Base-by-base conservation (phyloP, 768 basidiomycete genomes). In the Boletus fagicola region DNA sequence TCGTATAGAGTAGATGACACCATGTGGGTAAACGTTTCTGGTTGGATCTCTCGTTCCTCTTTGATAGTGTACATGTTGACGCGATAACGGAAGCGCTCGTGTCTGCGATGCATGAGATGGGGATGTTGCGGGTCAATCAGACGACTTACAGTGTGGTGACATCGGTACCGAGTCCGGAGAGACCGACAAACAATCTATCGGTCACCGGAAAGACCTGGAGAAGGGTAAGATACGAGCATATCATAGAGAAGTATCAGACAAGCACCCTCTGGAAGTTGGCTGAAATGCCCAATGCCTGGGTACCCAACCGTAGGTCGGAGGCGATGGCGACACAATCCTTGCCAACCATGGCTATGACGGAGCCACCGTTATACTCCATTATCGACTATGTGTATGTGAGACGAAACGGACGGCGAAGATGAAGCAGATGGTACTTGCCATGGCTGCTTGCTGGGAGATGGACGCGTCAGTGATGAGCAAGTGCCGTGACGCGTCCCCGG, bases 31-130 rank as follows among this genome's bases (percentile, higher is more conserved):
- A 98, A 98, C 8, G 94, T 93, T 78, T 94, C 88, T 44, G 97
- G 97, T 64, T 92, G 87, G 66, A 99, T 97, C 68, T 96, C 88
- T 61, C 96, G 85, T 70, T 97, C 96, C 75, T 99, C 96, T 75
- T 99, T 99, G 81, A 99, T 98, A 33, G 92, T 91, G 76, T 98
- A 98, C 92, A 98, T 95, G 78, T 99, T 99, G 56, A 96, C 89
- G 62, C 94, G 83, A 76, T 89, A 95, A 52, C 97, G 87, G 69
- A 98, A 88, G 40, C 85, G 83, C 74, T 98, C 96, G 63, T 85
- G 88, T 57, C 95, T 97, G 52, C 28, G 48, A 42, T 59, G 40
- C 45, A 46, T 54, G 40, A 53, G 57, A 51, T 50, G 22, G 36
- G 33, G 47, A 51, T 28, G 31, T 44, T 50, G 33, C 16, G 33